Base-by-base conservation (phyloP, 202 grass and related monocot genomes). In the Panicum hallii region DNA sequence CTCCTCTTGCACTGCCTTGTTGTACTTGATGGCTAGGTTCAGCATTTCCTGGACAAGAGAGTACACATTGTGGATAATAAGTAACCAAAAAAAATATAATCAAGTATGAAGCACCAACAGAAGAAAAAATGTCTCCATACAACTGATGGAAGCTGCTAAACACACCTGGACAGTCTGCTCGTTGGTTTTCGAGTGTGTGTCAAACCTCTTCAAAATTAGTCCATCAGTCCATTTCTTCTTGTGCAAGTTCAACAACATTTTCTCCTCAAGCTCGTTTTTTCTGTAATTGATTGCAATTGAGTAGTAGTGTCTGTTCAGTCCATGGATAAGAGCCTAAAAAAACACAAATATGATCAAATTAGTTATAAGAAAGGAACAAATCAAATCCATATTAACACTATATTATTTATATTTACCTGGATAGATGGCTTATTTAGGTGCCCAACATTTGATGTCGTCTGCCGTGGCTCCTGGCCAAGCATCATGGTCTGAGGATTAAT, bases 221-320 rank as follows among this genome's bases (percentile, higher is more conserved):
- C 95, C 92, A 91, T 97, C 95, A 0, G 92, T 93, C 92, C 95
- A 97, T 79, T 95, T 97, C 92, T 95, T 97, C 88, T 95, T 95
- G 75, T 95, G 95, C 63, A 97, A 74, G 50, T 97, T 97, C 76
- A 90, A 53, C 56, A 98, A 84, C 95, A 98, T 98, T 63, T 95
- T 98, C 70, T 97, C 95, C 75, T 97, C 95, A 0, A 94, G 90
- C 62, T 97, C 92, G 77, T 97, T 97, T 78, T 97, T 98, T n/a
- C 92, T 82, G 76, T 97, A 97, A 87, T 94, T 97, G 60, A 97
- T 97, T 55, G 92, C 95, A 86, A 97, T 93, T 16, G 95, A 97
- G 85, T 95, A 97, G 68, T 97, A 97, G 45, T 95, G 90, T 67
- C 88, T 88, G 82, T 94, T 94, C 62, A 97, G 81, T 0, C 95